phyloP scores from a whole-genome alignment of 2,329 filamentous ascomycete species.

The Xylaria sp. region DNA sequence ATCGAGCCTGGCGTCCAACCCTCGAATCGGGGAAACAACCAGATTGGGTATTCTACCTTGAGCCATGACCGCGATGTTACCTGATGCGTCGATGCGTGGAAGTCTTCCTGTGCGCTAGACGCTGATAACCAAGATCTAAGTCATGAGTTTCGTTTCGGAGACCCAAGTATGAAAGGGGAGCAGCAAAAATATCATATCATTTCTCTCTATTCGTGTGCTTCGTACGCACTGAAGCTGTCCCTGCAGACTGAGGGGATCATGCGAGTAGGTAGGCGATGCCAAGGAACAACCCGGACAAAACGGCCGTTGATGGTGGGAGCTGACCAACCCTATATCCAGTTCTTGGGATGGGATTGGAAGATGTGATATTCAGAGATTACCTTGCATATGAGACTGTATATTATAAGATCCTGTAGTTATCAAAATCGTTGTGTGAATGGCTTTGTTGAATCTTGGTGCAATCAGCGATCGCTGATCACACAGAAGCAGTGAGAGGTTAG shows the following conservation, averaged over 20 bases:
- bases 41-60: neutral
- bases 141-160: neutral
- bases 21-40: neutral
- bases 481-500: no score
- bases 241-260: neutral
- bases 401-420: no score
- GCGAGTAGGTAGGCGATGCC: neutral
- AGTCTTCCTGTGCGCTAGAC: neutral
- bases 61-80: neutral
- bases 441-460: no score
- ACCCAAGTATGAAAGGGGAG: neutral
- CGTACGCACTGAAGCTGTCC: neutral
- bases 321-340: constrained; percentile 13
- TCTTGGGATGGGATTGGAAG: constrained; percentile 12
- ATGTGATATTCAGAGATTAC: constrained; percentile 11
- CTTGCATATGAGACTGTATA: constrained; percentile 10
- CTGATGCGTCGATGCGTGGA: neutral
- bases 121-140: neutral
- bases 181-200: neutral
- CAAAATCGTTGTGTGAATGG: no score
- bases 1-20: neutral
- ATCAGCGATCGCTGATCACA: no score
- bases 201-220: no score
- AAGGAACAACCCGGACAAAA: constrained; percentile 3
- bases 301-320: constrained; percentile 12